Conservation (phyloP, 495 filamentous ascomycete genomes). For the Daldinia vernicosa region DNA sequence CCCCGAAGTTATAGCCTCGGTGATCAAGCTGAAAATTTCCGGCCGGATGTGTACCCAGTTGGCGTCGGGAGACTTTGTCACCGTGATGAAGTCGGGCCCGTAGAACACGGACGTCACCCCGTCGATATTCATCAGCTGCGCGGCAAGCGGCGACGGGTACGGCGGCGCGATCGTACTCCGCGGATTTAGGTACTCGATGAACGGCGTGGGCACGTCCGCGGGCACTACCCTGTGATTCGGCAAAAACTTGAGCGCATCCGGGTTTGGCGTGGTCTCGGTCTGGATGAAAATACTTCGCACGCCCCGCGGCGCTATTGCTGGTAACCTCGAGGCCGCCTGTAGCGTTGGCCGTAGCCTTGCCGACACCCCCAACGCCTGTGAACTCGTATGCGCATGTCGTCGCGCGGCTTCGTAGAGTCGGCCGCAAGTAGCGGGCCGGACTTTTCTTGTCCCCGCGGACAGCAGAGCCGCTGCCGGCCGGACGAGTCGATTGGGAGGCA, state of each 20-base stretch:
- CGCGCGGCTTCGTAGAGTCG: constrained; percentile 37
- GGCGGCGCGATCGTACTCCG: constrained; percentile 87
- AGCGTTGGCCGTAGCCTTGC: constrained; percentile 38
- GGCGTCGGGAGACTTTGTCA: constrained; percentile 85
- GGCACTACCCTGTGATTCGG: constrained; percentile 87
- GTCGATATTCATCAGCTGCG: constrained; percentile 87
- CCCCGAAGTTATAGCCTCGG: constrained; percentile 84
- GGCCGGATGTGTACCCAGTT: constrained; percentile 96
- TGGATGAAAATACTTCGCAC: constrained; percentile 94
- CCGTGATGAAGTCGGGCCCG: constrained; percentile 93
- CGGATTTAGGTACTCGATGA: constrained; percentile 89
- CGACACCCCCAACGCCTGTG: constrained; percentile 38
- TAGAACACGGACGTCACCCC: constrained; percentile 95
- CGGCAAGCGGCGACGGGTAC: constrained; percentile 91
- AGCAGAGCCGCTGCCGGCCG: constrained; percentile 41
- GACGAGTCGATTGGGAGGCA: constrained; percentile 41
- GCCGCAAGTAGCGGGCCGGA: constrained; percentile 30
- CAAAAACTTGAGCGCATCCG: constrained; percentile 92
- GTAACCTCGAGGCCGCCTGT: constrained; percentile 20
- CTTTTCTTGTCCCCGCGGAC: constrained; percentile 31
- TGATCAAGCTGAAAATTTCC: constrained; percentile 94
- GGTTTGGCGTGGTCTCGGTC: constrained; percentile 91
- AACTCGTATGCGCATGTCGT: constrained; percentile 40
- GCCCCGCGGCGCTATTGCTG: constrained; percentile 43
- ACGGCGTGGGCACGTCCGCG: constrained; percentile 72